These are phyloP conservation scores for Aphanoascus verrucosus DNA, from an alignment of 2,329 filamentous ascomycete genomes.

Conservation along the genomic window DNA sequence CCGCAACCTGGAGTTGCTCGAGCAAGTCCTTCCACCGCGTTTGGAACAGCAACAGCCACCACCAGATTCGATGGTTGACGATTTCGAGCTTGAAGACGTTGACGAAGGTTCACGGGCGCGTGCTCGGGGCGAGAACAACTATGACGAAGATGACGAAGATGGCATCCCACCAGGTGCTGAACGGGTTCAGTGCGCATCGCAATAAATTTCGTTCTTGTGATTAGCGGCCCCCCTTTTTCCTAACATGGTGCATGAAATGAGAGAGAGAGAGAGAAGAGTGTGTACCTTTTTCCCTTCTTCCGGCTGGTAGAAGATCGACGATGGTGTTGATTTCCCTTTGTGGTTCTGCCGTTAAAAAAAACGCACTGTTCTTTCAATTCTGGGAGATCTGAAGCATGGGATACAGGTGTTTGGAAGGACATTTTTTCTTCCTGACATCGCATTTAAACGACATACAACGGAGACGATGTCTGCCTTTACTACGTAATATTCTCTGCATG, in stretches of 20 bases:
- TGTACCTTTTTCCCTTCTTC: slow-evolving; percentile 4
- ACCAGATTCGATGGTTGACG: slow-evolving; percentile 79
- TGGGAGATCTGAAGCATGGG: slow-evolving; percentile 6
- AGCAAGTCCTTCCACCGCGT: slow-evolving; percentile 70
- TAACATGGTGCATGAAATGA: slow-evolving; percentile 6
- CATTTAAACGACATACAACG: not conserved
- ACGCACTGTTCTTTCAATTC: not conserved
- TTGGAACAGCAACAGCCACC: slow-evolving; percentile 57
- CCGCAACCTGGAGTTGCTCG: slow-evolving; percentile 65
- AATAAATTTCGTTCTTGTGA: slow-evolving; percentile 28
- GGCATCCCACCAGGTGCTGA: slow-evolving; percentile 39
- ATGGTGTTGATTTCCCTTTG: slow-evolving; percentile 5
- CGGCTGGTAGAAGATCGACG: slow-evolving; percentile 2
- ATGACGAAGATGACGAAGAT: slow-evolving; percentile 62
- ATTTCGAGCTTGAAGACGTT: slow-evolving; percentile 74
- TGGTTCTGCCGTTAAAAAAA: not conserved
- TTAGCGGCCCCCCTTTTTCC: not conserved
- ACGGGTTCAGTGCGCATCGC: slow-evolving; percentile 43
- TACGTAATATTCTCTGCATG: slow-evolving; percentile 5
- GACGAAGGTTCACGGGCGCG: slow-evolving; percentile 57
- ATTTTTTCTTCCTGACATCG: slow-evolving; percentile 6
- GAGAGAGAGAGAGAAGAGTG: not conserved
- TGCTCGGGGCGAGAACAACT: slow-evolving; percentile 55
- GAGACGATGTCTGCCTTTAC: slow-evolving; percentile 5
- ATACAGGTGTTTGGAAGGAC: slow-evolving; percentile 9